Conservation (phyloP, 2,329 filamentous ascomycete species). For the Xylariaceae sp. region DNA sequence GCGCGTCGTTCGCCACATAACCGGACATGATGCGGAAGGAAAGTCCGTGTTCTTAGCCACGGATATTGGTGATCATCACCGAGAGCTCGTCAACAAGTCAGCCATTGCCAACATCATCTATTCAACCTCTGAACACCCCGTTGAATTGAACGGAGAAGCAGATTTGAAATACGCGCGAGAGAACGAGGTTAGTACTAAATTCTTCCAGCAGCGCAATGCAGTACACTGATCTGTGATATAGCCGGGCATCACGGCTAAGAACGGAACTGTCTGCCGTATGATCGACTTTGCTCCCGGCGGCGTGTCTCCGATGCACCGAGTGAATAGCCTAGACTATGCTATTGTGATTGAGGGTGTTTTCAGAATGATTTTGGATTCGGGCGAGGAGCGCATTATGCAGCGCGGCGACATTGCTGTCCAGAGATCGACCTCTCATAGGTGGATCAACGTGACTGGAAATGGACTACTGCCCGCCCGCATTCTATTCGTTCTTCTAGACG, state of each 20-base stretch:
- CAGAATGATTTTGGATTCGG: slow-evolving; percentile 13
- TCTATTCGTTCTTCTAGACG: slow-evolving; percentile 8
- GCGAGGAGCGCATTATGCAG: slow-evolving; percentile 14
- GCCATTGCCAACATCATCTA: too few species aligned
- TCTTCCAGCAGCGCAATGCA: too few species aligned
- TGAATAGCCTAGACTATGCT: slow-evolving; percentile 11
- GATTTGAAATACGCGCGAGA: too few species aligned
- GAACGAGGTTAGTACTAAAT: too few species aligned
- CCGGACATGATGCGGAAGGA: too few species aligned
- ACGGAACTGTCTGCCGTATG: slow-evolving; percentile 13
- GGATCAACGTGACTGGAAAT: slow-evolving; percentile 11
- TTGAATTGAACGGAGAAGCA: too few species aligned
- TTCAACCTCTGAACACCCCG: too few species aligned
- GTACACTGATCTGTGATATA: not conserved
- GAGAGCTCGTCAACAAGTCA: too few species aligned
- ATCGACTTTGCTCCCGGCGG: slow-evolving; percentile 15
- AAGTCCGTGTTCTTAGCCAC: too few species aligned
- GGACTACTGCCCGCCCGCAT: slow-evolving; percentile 10
- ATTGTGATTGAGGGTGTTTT: slow-evolving; percentile 17
- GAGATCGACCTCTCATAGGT: slow-evolving; percentile 8
- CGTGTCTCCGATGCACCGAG: slow-evolving; percentile 11
- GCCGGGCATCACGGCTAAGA: slow-evolving; percentile 1
- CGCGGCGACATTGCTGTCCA: slow-evolving; percentile 14
- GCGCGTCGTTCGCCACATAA: too few species aligned
- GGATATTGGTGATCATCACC: too few species aligned